Evolutionary conservation across 2,329 filamentous ascomycete genomes (phyloP).

Genomic region (Metarhizium album): DNA sequence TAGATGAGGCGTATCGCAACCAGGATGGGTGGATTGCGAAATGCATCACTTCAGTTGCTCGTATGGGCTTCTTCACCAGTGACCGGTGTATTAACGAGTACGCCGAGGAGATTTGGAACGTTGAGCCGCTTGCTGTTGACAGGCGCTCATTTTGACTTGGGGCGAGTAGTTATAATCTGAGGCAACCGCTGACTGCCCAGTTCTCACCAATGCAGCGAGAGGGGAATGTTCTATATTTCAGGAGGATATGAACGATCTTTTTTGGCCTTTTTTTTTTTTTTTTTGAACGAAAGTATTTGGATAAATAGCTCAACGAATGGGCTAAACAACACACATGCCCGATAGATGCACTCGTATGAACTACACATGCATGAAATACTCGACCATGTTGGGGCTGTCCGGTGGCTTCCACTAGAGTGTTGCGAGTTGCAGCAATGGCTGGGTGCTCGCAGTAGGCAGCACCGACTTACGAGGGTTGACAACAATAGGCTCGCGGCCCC

Average conservation of each 20-base stretch:
- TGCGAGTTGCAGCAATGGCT: no score
- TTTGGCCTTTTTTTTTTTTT: background rate
- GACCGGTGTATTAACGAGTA: conserved; percentile 97
- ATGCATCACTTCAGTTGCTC: conserved; percentile 74
- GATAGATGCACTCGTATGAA: no score
- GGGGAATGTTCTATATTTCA: background rate
- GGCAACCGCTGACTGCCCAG: background rate
- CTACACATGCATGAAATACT: background rate
- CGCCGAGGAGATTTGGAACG: conserved; percentile 93
- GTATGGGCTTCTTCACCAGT: conserved; percentile 97
- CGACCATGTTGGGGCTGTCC: background rate
- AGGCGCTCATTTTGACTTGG: background rate
- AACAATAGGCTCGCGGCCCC: background rate
- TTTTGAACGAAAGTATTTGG: background rate
- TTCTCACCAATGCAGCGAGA: background rate
- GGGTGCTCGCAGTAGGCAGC: no score
- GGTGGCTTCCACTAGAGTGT: background rate
- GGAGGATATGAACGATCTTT: background rate
- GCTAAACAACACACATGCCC: no score
- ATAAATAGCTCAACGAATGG: background rate
- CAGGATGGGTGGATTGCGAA: conserved; percentile 89
- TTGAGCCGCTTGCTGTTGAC: conserved; percentile 61
- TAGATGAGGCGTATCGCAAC: conserved; percentile 86
- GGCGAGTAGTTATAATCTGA: background rate
- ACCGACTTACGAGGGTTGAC: background rate